Evolutionary conservation across 805 yeast genomes (phyloP).

Genomic region (Candida silvicultrix): DNA sequence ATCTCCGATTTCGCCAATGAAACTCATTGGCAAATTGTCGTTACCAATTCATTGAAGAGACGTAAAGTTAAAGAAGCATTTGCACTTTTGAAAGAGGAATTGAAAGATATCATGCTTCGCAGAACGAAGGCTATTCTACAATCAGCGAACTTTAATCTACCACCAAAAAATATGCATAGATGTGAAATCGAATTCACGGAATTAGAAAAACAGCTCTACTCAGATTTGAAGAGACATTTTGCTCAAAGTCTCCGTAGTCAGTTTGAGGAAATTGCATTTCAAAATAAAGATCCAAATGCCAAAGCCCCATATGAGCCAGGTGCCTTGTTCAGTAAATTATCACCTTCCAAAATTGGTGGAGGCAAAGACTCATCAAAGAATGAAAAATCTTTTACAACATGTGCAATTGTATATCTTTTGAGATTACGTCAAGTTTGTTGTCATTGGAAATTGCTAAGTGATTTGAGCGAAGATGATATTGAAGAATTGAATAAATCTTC

Average conservation of each 20-base stretch:
- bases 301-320: constrained; percentile 4
- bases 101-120: constrained; percentile 35
- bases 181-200: constrained; percentile 18
- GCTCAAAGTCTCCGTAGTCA: constrained; percentile 4
- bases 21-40: constrained; percentile 25
- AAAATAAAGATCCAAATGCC: background rate
- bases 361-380: background rate
- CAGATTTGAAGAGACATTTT: constrained; percentile 14
- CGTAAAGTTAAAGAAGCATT: constrained; percentile 36
- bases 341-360: constrained; percentile 9
- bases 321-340: constrained; percentile 2
- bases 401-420: constrained; percentile 24
- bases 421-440: constrained; percentile 33
- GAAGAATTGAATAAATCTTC: constrained; percentile 6
- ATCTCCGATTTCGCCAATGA: constrained; percentile 22
- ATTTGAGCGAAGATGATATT: constrained; percentile 9
- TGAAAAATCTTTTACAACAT: constrained; percentile 15
- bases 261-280: background rate
- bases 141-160: constrained; percentile 14
- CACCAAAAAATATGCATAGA: constrained; percentile 13
- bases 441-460: constrained; percentile 23
- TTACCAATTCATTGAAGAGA: constrained; percentile 30
- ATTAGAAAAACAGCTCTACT: constrained; percentile 23
- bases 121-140: constrained; percentile 36
- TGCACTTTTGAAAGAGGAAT: constrained; percentile 12